Conservation (phyloP, 75 land plant species). For the Isoetes taiwanensis region DNA sequence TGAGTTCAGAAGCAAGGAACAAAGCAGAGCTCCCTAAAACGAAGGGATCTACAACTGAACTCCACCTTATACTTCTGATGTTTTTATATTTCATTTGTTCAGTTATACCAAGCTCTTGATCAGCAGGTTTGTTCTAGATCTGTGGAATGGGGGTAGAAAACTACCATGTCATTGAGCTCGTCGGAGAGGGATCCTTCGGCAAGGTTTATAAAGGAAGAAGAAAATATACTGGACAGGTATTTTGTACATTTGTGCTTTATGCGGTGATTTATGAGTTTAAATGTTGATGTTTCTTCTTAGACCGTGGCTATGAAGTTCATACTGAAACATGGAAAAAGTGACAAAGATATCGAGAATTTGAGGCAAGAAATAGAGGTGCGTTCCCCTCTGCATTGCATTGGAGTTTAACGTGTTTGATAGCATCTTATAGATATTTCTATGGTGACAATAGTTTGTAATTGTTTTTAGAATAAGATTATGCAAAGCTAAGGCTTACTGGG, state of each 20-base stretch:
- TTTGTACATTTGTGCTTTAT: neutral
- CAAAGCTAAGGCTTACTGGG: too few relatives aligned
- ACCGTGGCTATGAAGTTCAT: conserved; percentile 99
- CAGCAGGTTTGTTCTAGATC: too few relatives aligned
- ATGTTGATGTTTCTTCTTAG: conserved; percentile 19
- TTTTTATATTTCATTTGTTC: too few relatives aligned
- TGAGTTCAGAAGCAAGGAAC: too few relatives aligned
- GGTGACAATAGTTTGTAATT: too few relatives aligned
- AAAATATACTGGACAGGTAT: conserved; percentile 82
- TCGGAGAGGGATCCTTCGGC: conserved; percentile 97
- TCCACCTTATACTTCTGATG: too few relatives aligned
- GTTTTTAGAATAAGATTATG: too few relatives aligned
- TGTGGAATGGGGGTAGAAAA: conserved; percentile 92
- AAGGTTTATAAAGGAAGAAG: conserved; percentile 96
- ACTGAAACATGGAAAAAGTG: conserved; percentile 90
- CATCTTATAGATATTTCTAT: too few relatives aligned
- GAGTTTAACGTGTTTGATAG: too few relatives aligned
- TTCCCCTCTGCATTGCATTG: neutral
- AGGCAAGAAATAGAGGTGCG: conserved; percentile 95
- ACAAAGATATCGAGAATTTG: conserved; percentile 82
- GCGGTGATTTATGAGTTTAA: neutral
- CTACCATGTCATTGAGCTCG: conserved; percentile 90
- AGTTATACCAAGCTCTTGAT: too few relatives aligned
- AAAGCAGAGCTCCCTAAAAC: too few relatives aligned
- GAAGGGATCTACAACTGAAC: too few relatives aligned